These are phyloP conservation scores for Aotearoamyces nothofagi DNA, from an alignment of 2,329 filamentous ascomycete species.

Conservation along the genomic window DNA sequence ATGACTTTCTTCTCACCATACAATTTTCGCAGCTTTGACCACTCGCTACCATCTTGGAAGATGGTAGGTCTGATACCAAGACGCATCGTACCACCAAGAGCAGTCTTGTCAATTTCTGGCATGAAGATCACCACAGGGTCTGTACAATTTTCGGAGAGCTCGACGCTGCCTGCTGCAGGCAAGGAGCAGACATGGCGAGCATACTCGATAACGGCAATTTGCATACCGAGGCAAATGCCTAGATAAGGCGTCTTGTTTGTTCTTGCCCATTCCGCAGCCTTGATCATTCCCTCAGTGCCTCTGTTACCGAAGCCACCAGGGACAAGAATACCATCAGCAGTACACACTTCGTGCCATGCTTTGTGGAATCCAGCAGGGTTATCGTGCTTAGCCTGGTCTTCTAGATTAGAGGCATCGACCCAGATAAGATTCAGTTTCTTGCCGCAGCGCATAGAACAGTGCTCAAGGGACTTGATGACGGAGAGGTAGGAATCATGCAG, in stretches of 20 bases:
- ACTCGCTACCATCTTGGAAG: slow-evolving; percentile 64
- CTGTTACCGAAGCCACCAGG: slow-evolving; percentile 53
- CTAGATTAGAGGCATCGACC: slow-evolving; percentile 76
- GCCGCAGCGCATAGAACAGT: slow-evolving; percentile 74
- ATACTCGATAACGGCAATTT: slow-evolving; percentile 81
- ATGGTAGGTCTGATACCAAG: slow-evolving; percentile 59
- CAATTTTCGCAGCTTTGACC: slow-evolving; percentile 61
- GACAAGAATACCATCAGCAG: slow-evolving; percentile 45
- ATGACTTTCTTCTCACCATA: slow-evolving; percentile 46
- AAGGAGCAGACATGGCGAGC: slow-evolving; percentile 63
- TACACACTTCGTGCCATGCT: slow-evolving; percentile 69
- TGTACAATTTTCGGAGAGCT: slow-evolving; percentile 16
- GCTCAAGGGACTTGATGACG: slow-evolving; percentile 77
- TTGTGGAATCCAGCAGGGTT: slow-evolving; percentile 67
- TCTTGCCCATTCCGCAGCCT: slow-evolving; percentile 74
- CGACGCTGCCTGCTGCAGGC: slow-evolving; percentile 10
- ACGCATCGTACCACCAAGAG: slow-evolving; percentile 77
- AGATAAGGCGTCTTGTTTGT: slow-evolving; percentile 69
- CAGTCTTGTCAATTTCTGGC: slow-evolving; percentile 70
- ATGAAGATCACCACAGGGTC: slow-evolving; percentile 64
- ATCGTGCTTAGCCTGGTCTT: slow-evolving; percentile 42
- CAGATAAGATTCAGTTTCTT: slow-evolving; percentile 68
- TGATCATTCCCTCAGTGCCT: slow-evolving; percentile 82
- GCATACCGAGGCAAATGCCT: slow-evolving; percentile 76
- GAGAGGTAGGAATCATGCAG: slow-evolving; percentile 78